phyloP scores from a whole-genome alignment of 2,329 filamentous ascomycete species.

The Sporothrix euskadiensis region DNA sequence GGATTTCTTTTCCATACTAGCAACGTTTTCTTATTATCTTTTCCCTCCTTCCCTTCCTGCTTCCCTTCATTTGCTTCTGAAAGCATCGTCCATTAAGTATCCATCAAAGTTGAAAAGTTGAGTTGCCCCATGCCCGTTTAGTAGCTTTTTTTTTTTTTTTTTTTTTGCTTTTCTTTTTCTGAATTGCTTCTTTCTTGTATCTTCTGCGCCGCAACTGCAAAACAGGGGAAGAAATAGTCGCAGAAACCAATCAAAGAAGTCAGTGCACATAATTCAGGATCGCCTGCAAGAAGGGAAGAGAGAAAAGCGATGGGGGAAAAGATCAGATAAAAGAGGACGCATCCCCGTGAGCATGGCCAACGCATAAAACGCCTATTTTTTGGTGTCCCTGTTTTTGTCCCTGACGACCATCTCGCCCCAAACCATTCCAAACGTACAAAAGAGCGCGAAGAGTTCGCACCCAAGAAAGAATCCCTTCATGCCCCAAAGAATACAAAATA shows the following conservation, averaged over 20 bases:
- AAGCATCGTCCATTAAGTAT: neutral
- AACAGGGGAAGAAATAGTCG: neutral
- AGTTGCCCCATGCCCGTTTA: neutral
- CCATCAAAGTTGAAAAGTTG: neutral
- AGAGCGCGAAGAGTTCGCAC: neutral
- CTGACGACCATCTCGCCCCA: neutral
- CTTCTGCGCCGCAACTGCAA: neutral
- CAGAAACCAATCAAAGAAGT: neutral
- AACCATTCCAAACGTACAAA: conserved; percentile 10
- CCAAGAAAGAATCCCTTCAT: neutral
- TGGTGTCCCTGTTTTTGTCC: conserved; percentile 14
- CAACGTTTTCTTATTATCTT: neutral
- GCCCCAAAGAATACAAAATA: neutral
- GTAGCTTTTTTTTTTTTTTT: neutral
- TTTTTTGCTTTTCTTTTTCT: neutral
- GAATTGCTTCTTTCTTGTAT: neutral
- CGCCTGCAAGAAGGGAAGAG: neutral
- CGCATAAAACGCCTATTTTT: conserved; percentile 20
- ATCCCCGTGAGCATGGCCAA: neutral
- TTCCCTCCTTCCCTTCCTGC: neutral
- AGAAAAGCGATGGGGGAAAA: neutral
- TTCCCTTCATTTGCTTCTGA: neutral
- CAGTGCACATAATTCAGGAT: neutral
- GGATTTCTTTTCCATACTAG: neutral
- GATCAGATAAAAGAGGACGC: neutral